Base-by-base conservation (phyloP, 352 stramenopile species). In the Phytophthora kernoviae region DNA sequence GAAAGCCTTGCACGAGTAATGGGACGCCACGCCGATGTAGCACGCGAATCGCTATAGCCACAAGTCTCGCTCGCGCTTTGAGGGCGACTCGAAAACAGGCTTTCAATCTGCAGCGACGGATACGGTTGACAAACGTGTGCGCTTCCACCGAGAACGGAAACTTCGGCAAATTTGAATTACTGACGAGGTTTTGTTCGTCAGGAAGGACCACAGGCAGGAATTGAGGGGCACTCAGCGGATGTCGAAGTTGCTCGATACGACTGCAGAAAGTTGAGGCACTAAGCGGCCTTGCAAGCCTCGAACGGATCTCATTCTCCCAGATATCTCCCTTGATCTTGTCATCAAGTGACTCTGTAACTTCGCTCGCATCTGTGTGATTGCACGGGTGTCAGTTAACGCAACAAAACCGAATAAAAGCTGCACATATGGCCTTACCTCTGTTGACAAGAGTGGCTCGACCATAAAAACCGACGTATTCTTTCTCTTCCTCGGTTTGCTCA, bases 301-400 rank as follows among this genome's bases (percentile, higher is more conserved):
- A 88, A 0, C 78, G 73, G 12, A 88, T 61, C 47, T 88, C 75
- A 39, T 82, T 81, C 15, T 82, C 59, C 78, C 78, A 88, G 11
- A 82, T 73, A 15, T 70, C 36, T 14, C 78, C 78, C n/a, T 70
- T 63, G 33, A 82, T 73, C 32, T 81, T 81, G 6, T 56, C 51
- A 43, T 73, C 10, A 88, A 33, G 24, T 88, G 75, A 5, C 27
- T 45, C 21, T 71, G 55, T 1, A 88, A 50, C 37, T 68, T 70
- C 2, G 15, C 14, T 9, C 49, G 60, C 73, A 87, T 87, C 78
- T 85, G 56, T 11, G 24, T 11, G 6, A 34, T 27, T n/a, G 22
- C 10, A 3, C 14, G n/a, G 36, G 51, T 39, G 9, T 39, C 42
- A 27, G 32, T 42, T n/a, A 30, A 30, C 10, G 20, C 8, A 22